These are phyloP conservation scores for Cryphonectria naterciae DNA, from an alignment of 2,329 filamentous ascomycete genomes.

Conservation along the genomic window DNA sequence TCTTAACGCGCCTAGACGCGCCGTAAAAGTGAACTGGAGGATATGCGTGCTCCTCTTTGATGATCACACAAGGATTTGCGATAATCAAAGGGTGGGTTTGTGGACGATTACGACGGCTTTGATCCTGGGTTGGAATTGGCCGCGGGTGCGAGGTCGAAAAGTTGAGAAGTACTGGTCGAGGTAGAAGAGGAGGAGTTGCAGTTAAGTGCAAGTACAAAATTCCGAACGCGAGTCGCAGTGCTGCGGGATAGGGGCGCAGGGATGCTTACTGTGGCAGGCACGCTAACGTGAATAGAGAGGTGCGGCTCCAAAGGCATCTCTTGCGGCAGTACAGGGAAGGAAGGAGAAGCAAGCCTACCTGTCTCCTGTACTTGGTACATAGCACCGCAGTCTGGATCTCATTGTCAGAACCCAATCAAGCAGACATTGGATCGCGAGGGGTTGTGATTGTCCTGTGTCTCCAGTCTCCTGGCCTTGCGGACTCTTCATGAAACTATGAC, in stretches of 20 bases:
- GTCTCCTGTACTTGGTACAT: neutral
- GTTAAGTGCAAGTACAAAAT: conserved; percentile 15
- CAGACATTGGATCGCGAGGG: neutral
- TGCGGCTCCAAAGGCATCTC: conserved; percentile 17
- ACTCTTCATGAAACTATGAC: neutral
- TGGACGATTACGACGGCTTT: conserved; percentile 15
- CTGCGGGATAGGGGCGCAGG: conserved; percentile 18
- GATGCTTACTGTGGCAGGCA: conserved; percentile 7
- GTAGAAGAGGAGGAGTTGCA: conserved; percentile 21
- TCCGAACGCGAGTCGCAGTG: conserved; percentile 14
- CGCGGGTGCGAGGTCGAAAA: conserved; percentile 24
- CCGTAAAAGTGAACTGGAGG: conserved; percentile 30
- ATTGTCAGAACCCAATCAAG: neutral
- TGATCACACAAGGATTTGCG: conserved; percentile 3
- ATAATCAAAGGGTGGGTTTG: conserved; percentile 2
- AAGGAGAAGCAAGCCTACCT: neutral
- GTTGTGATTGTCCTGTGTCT: neutral
- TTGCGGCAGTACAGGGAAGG: neutral
- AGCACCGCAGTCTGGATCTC: neutral
- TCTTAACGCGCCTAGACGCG: conserved; percentile 46
- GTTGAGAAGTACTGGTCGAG: conserved; percentile 22
- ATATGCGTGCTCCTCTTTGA: conserved; percentile 12
- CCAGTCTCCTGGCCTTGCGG: neutral
- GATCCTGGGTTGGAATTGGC: conserved; percentile 9
- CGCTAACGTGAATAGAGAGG: conserved; percentile 21